Evolutionary conservation across 805 yeast genomes (phyloP).

Genomic region (Ascoidea asiatica): DNA sequence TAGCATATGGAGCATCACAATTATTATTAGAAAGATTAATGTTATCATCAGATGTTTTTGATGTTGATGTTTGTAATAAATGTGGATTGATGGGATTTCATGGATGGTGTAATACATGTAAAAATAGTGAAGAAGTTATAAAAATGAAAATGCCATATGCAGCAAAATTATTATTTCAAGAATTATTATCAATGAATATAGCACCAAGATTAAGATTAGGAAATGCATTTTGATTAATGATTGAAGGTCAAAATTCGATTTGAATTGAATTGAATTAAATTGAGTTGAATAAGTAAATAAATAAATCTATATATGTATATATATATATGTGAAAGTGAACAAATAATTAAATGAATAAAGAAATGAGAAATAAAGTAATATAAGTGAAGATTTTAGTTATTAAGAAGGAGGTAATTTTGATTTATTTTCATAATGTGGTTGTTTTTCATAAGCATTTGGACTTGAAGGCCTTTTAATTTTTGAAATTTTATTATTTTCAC

Average conservation of each 20-base stretch:
- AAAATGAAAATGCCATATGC: slow-evolving; percentile 98
- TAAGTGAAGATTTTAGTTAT: background rate
- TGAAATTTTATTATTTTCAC: slow-evolving; percentile 19
- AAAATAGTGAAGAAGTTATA: slow-evolving; percentile 71
- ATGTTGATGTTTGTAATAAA: slow-evolving; percentile 83
- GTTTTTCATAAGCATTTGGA: slow-evolving; percentile 84
- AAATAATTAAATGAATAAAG: no score
- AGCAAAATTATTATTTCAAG: slow-evolving; percentile 96
- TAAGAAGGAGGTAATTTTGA: background rate
- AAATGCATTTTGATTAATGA: slow-evolving; percentile 48
- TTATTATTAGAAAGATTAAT: slow-evolving; percentile 83
- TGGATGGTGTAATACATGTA: slow-evolving; percentile 97
- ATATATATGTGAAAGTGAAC: no score
- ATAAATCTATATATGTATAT: no score
- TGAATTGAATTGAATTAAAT: no score
- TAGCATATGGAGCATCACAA: slow-evolving; percentile 98
- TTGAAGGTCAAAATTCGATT: no score
- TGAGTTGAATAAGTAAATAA: no score
- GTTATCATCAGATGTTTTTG: slow-evolving; percentile 96
- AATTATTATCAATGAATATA: slow-evolving; percentile 94
- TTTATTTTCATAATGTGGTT: slow-evolving; percentile 41
- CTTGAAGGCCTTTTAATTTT: slow-evolving; percentile 20
- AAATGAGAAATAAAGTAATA: slow-evolving; percentile 9
- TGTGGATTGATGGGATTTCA: slow-evolving; percentile 97
- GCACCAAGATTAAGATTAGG: slow-evolving; percentile 89